These are phyloP conservation scores for Hylodesmum podocarpum DNA, from an alignment of 306 rosid genomes.

Conservation along the genomic window DNA sequence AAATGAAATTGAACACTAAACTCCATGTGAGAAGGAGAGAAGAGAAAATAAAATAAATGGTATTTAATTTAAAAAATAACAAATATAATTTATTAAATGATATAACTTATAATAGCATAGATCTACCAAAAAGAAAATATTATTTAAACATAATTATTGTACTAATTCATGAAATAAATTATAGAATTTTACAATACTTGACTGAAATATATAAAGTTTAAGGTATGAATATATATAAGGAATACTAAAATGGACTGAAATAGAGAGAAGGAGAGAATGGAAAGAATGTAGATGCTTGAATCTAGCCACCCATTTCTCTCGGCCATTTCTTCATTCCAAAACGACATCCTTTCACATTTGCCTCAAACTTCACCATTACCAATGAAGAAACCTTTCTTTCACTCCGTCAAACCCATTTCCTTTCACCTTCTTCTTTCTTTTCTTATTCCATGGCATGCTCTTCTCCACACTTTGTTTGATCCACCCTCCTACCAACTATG, in stretches of 20 bases:
- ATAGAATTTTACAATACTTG: no score
- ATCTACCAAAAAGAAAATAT: no score
- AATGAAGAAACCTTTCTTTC: conserved; percentile 9
- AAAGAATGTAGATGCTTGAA: conserved; percentile 42
- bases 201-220: background rate
- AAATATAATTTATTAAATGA: no score
- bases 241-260: background rate
- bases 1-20: no score
- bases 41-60: no score
- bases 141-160: no score
- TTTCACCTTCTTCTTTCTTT: background rate
- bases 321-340: conserved; percentile 62
- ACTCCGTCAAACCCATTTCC: background rate
- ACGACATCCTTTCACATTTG: conserved; percentile 23
- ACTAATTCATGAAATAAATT: no score
- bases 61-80: no score
- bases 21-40: no score
- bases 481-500: conserved; percentile 28
- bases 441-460: background rate
- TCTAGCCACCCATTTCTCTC: conserved; percentile 64
- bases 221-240: background rate
- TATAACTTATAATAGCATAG: no score
- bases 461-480: conserved; percentile 26
- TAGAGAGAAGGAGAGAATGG: background rate
- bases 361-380: conserved; percentile 9